Evolutionary conservation across 345 rosid species (phyloP).

Genomic region (thale cress (Arabidopsis thaliana)): DNA sequence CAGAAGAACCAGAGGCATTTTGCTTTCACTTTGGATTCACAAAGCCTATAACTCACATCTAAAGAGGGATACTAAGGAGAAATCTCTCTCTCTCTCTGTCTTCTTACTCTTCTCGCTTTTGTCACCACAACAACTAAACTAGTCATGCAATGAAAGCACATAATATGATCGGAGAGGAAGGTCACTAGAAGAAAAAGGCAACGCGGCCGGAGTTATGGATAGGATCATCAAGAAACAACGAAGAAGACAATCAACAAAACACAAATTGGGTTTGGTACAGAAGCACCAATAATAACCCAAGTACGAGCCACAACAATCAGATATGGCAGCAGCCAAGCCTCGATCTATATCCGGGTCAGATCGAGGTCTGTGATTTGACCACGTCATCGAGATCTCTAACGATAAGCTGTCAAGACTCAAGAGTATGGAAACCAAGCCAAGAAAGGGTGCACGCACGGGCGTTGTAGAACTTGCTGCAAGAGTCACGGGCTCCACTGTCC

Average conservation of each 20-base stretch:
- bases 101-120: too few species aligned
- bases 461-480: conserved; percentile 78
- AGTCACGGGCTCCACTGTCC: conserved; percentile 72
- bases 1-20: too few species aligned
- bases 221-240: conserved; percentile 49
- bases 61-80: background rate
- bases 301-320: conserved; percentile 51
- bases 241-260: conserved; percentile 48
- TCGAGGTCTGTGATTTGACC: conserved; percentile 48
- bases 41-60: too few species aligned
- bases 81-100: too few species aligned
- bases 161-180: too few species aligned
- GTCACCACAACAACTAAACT: too few species aligned
- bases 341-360: conserved; percentile 42
- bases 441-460: conserved; percentile 65
- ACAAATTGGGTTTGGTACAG: conserved; percentile 58
- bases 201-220: conserved; percentile 18
- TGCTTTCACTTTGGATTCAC: too few species aligned
- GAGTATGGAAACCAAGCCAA: conserved; percentile 75
- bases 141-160: too few species aligned
- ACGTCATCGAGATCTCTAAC: conserved; percentile 49
- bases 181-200: too few species aligned
- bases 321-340: conserved; percentile 52
- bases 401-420: conserved; percentile 62
- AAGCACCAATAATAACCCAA: conserved; percentile 36